Evolutionary conservation across 495 filamentous ascomycete species (phyloP).

Genomic region (Lasiosphaeria miniovina): DNA sequence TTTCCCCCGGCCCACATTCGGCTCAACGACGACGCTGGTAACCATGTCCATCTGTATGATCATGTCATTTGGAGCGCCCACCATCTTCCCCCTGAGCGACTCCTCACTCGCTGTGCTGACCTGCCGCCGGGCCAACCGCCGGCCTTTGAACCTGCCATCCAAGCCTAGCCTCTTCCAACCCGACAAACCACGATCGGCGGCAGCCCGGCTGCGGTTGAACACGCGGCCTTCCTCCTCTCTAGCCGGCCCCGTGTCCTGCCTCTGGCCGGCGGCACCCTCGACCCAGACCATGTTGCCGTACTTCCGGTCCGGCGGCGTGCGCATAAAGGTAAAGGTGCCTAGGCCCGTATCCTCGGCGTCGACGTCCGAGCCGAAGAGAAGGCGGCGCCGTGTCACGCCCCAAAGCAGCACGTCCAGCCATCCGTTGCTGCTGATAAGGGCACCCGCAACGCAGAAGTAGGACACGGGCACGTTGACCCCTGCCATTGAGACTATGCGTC

Average conservation of each 20-base stretch:
- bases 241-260: not conserved
- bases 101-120: slow-evolving; percentile 27
- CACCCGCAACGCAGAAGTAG: slow-evolving; percentile 69
- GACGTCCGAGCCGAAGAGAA: slow-evolving; percentile 44
- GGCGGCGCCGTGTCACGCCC: slow-evolving; percentile 59
- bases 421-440: slow-evolving; percentile 69
- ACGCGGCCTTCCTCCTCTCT: not conserved
- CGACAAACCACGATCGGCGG: no score
- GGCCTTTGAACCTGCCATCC: slow-evolving; percentile 7
- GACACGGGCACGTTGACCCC: slow-evolving; percentile 49
- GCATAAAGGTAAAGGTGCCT: slow-evolving; percentile 49
- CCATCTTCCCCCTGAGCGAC: slow-evolving; percentile 23
- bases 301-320: slow-evolving; percentile 33
- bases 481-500: slow-evolving; percentile 64
- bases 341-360: slow-evolving; percentile 42
- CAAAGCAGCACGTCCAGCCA: slow-evolving; percentile 73
- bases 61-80: slow-evolving; percentile 7
- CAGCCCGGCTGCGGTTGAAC: no score
- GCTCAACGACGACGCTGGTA: slow-evolving; percentile 41
- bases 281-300: slow-evolving; percentile 48
- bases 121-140: not conserved
- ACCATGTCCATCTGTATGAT: slow-evolving; percentile 46
- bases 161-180: slow-evolving; percentile 9
- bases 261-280: slow-evolving; percentile 25
- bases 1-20: not conserved